These are phyloP conservation scores for Solanum microdontum DNA, from an alignment of 257 asterid species.

Conservation along the genomic window DNA sequence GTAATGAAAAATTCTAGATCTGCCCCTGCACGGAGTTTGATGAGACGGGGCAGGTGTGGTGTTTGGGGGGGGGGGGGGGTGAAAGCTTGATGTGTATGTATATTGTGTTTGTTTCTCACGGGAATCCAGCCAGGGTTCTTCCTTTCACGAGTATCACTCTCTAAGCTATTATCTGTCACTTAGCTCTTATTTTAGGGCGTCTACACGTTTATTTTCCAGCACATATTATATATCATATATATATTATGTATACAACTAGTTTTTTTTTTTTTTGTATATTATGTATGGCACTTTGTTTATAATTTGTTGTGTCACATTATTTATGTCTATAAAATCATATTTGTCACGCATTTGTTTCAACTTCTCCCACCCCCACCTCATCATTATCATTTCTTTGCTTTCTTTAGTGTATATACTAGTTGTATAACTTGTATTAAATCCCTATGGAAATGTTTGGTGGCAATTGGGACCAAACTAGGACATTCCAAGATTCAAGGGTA, in stretches of 20 bases:
- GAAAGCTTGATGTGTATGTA: slow-evolving; percentile 11
- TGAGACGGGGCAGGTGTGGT: neutral
- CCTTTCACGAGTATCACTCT: slow-evolving; percentile 23
- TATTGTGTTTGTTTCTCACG: slow-evolving; percentile 14
- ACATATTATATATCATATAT: neutral
- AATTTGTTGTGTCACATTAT: neutral
- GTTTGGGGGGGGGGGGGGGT: neutral
- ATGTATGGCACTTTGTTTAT: neutral
- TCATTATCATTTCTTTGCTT: neutral
- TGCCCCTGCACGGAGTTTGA: neutral
- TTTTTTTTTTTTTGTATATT: neutral
- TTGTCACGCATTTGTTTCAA: neutral
- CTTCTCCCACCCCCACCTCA: neutral
- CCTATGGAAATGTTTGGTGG: neutral
- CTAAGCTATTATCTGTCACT: neutral
- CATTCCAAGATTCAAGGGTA: neutral
- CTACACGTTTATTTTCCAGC: slow-evolving; percentile 13
- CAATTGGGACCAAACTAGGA: neutral
- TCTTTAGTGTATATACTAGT: neutral
- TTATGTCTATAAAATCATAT: neutral
- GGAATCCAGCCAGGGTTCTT: slow-evolving; percentile 11
- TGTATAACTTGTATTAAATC: neutral
- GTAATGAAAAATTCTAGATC: neutral
- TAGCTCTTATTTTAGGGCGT: slow-evolving; percentile 6
- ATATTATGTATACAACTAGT: neutral